Evolutionary conservation across 306 rosid species (phyloP).

Genomic region (Prunus mira): DNA sequence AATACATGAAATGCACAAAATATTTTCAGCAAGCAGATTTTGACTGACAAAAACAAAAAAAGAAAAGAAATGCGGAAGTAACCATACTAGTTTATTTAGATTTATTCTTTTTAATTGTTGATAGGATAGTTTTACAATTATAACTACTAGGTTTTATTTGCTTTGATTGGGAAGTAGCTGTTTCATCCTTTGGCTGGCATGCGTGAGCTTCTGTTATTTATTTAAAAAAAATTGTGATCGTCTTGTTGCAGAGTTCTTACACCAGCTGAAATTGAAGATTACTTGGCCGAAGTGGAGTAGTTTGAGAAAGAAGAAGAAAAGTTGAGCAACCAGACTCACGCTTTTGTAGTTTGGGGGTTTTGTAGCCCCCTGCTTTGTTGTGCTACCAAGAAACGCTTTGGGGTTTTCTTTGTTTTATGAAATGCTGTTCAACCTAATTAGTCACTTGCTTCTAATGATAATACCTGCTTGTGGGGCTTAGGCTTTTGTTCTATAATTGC

Average conservation of each 20-base stretch:
- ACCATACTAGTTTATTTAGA: neutral
- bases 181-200: neutral
- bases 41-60: neutral
- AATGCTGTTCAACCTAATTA: neutral
- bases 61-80: neutral
- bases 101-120: neutral
- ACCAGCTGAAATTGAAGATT: slow-evolving; percentile 81
- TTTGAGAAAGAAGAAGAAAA: neutral
- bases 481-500: neutral
- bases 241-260: slow-evolving; percentile 66
- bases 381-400: neutral
- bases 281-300: slow-evolving; percentile 76
- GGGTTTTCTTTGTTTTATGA: neutral
- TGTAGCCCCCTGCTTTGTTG: neutral
- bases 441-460: neutral
- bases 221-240: neutral
- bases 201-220: neutral
- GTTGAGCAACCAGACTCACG: neutral
- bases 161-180: neutral
- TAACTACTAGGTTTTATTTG: neutral
- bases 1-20: neutral
- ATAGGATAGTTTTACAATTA: neutral
- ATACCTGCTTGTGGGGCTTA: neutral
- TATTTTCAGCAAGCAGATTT: neutral
- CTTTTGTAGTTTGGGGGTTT: neutral